Base-by-base conservation (phyloP, 176 grass and related monocot genomes). In the Typha latifolia region DNA sequence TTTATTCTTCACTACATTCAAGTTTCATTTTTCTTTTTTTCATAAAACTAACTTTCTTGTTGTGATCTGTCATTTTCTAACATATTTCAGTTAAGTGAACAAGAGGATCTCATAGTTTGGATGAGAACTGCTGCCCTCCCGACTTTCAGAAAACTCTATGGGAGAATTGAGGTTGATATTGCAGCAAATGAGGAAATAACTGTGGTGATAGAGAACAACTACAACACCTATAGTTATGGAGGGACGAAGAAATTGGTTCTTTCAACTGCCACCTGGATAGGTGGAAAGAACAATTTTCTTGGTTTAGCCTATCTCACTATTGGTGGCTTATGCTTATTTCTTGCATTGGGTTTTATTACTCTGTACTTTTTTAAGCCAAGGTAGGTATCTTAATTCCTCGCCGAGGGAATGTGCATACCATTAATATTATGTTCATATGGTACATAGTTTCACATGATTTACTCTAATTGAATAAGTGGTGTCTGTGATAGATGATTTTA, bases 51-150 rank as follows among this genome's bases (percentile, higher is more conserved):
- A 64, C 4, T 19, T 18, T 37, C 29, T 5, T 21, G 56, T 67
- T 23, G 10, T 20, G 16, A 34, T 66, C 26, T 34, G 29, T 68
- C 10, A 23, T 51, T 29, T 18, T 77, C 16, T 31, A 66, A 71
- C 9, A 62, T 75, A 55, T 32, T 82, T 63, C 66, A 92, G 93
- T 82, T 97, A 62, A 89, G 85, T 80, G 85, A 97, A 72, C 85
- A 92, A 86, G 93, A 97, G 66, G 93, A 91, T 69, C 88, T 97
- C 50, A 92, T 97, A 84, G 93, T 92, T 61, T 97, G 88, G 88
- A 97, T 97, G 93, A 81, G 93, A 86, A 89, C 85, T 5, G 93
- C 85, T 59, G 88, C 93, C 5, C 78, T 97, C 24, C 85, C 93
- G 61, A 83, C 77, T 56, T 97, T 92, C 80, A 91, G 93, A 82